Evolutionary conservation across 2,329 filamentous ascomycete species (phyloP).

Genomic region (Cordyceps fumosorosea): DNA sequence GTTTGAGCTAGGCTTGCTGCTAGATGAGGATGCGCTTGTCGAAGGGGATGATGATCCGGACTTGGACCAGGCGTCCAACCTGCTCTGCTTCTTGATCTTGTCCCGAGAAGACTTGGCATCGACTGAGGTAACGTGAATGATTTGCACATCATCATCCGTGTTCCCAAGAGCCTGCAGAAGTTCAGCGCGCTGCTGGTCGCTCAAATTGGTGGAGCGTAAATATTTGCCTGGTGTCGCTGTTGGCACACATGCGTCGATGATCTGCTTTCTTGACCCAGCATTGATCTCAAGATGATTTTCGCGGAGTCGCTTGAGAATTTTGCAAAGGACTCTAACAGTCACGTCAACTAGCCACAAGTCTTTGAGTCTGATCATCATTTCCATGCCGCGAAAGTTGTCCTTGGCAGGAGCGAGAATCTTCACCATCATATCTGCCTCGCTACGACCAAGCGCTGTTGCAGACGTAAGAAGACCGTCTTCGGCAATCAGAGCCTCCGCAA

Average conservation of each 20-base stretch:
- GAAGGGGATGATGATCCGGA: constrained; percentile 30
- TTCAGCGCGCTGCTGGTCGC: constrained; percentile 76
- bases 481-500: constrained; percentile 77
- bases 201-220: constrained; percentile 70
- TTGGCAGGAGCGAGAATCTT: constrained; percentile 34
- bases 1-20: constrained; percentile 28
- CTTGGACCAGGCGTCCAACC: constrained; percentile 56
- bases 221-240: constrained; percentile 48
- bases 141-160: constrained; percentile 48
- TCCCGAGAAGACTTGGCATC: constrained; percentile 26
- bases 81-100: constrained; percentile 49
- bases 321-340: constrained; percentile 74
- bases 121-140: constrained; percentile 34
- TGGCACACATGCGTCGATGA: constrained; percentile 59
- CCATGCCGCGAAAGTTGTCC: constrained; percentile 58
- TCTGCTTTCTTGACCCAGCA: constrained; percentile 49
- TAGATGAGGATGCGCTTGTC: constrained; percentile 13
- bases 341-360: constrained; percentile 80
- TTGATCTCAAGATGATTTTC: constrained; percentile 69
- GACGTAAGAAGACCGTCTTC: constrained; percentile 79
- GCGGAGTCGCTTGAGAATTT: constrained; percentile 74
- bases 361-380: constrained; percentile 83
- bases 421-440: constrained; percentile 33
- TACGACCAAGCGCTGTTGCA: constrained; percentile 37
- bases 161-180: constrained; percentile 58